phyloP scores from a whole-genome alignment of 139 green algal genomes.

The Chlorella vulgaris region DNA sequence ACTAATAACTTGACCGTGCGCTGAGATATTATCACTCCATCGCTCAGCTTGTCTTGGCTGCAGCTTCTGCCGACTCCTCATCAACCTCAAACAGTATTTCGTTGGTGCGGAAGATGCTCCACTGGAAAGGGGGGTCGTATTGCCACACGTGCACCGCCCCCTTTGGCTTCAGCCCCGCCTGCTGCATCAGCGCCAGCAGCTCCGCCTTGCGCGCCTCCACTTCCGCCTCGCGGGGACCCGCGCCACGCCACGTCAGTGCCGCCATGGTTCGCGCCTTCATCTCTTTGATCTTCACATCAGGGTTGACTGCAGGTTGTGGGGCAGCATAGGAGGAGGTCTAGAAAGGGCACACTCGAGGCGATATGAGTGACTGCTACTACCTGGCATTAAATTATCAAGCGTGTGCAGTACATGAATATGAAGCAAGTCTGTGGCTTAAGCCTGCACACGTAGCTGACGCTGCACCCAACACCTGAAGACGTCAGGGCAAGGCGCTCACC shows the following conservation, averaged over 20 bases:
- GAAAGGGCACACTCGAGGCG: too few species aligned
- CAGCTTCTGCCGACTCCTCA: not conserved
- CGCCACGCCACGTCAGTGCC: conserved; percentile 55
- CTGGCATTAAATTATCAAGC: too few species aligned
- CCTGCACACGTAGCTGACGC: too few species aligned
- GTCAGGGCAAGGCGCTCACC: not conserved
- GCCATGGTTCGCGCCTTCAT: conserved; percentile 53
- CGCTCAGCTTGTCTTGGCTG: not conserved
- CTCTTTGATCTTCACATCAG: conserved; percentile 50
- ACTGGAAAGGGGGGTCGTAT: conserved; percentile 29
- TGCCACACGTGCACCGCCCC: conserved; percentile 32
- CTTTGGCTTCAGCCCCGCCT: conserved; percentile 18
- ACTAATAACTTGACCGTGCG: too few species aligned
- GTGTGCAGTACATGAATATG: too few species aligned
- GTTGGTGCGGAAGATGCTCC: conserved; percentile 14
- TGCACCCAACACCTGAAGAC: not conserved
- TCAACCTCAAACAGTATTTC: conserved; percentile 23
- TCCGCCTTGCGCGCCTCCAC: conserved; percentile 39
- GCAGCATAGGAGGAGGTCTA: not conserved
- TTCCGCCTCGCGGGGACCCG: conserved; percentile 28
- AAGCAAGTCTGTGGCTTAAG: not conserved
- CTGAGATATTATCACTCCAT: too few species aligned
- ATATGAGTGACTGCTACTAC: too few species aligned
- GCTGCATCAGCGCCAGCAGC: conserved; percentile 33
- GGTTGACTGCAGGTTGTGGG: conserved; percentile 42